A percentile compares a stretch with the other conserved stretches of the same genome.
Evolutionary conservation across 169 alveolate species (phyloP).

Genomic region (Fabrea salina): DNA sequence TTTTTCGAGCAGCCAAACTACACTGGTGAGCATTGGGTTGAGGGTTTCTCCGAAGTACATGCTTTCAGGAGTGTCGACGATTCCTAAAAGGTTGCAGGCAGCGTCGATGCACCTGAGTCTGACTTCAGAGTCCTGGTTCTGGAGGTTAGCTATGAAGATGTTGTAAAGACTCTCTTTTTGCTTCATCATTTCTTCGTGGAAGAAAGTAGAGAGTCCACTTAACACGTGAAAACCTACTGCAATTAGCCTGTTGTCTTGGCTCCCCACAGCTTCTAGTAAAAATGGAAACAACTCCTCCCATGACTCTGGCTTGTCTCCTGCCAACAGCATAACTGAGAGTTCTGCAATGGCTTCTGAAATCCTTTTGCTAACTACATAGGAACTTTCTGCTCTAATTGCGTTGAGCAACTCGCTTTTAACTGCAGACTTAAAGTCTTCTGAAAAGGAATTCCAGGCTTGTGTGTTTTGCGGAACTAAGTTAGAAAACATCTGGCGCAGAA

Average conservation of each 20-base stretch:
- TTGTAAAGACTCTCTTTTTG: slow-evolving; percentile 2
- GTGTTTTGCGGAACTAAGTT: background rate
- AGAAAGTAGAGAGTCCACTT: background rate
- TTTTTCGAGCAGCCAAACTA: slow-evolving; percentile 45
- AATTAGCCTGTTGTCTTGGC: background rate
- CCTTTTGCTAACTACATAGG: slow-evolving; percentile 1
- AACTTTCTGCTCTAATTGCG: background rate
- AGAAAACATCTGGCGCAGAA: slow-evolving; percentile 24
- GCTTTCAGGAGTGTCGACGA: slow-evolving; percentile 49
- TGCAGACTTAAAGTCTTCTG: background rate
- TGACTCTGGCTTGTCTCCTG: background rate
- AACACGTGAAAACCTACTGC: slow-evolving; percentile 4
- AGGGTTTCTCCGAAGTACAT: slow-evolving; percentile 50
- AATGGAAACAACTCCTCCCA: slow-evolving; percentile 4
- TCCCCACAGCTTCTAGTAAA: background rate
- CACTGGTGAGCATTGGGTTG: slow-evolving; percentile 53
- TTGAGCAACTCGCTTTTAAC: background rate
- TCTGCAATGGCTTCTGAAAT: slow-evolving; percentile 20
- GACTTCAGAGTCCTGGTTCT: slow-evolving; percentile 35
- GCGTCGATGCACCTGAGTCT: slow-evolving; percentile 54
- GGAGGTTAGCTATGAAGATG: slow-evolving; percentile 11
- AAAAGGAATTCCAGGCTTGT: slow-evolving; percentile 17
- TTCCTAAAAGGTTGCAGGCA: slow-evolving; percentile 50
- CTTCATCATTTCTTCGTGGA: slow-evolving; percentile 9
- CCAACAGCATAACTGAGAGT: background rate